Evolutionary conservation across 208 protist species (phyloP), one percentile per base, ranked within the genome.

Genomic region (Trypanosomatidae sp.): DNA sequence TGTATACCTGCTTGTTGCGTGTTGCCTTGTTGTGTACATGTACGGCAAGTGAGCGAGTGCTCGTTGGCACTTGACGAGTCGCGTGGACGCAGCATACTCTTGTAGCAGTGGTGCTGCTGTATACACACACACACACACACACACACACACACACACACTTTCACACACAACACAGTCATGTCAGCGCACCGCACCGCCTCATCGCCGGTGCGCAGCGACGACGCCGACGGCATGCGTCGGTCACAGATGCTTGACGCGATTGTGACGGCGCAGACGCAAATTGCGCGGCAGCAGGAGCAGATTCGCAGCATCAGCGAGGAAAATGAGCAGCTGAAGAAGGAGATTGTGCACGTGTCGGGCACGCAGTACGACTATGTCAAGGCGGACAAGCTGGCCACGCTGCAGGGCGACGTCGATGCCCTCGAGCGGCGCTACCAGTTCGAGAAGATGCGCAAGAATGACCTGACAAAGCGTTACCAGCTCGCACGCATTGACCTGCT

Each of bases 381-480:
- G 66, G 79, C 86, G 6, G 82, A 91, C 59, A 91, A 88, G 56
- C 71, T 88, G 20, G 76, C 79, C 5, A 68, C 66, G 4, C 43
- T 90, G 33, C 77, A 90, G 50, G 75, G 64, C n/a, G 77, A 89
- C 18, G 78, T 92, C n/a, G 84, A 93, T 20, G 67, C 70, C 5
- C 56, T 93, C 43, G 83, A 95, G 66, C 77, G 84, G 15, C 72
- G 74, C 15, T 87, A 90, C 51, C 80, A 93, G 53, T 90, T 91
- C 58, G 87, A 95, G 53, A 91, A 88, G 58, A 90, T 92, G 75
- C 71, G 76, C 33, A 84, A 90, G 61, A 90, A 93, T 48, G 84
- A 95, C 39, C 53, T 91, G 5, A 87, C 71, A 16, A 85, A 87
- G 57, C 59, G 72, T 21, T 84, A 91, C 47, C 78, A 92, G 48